These are phyloP conservation scores for Fusarium humuli DNA, from an alignment of 2,329 filamentous ascomycete species.

Conservation along the genomic window DNA sequence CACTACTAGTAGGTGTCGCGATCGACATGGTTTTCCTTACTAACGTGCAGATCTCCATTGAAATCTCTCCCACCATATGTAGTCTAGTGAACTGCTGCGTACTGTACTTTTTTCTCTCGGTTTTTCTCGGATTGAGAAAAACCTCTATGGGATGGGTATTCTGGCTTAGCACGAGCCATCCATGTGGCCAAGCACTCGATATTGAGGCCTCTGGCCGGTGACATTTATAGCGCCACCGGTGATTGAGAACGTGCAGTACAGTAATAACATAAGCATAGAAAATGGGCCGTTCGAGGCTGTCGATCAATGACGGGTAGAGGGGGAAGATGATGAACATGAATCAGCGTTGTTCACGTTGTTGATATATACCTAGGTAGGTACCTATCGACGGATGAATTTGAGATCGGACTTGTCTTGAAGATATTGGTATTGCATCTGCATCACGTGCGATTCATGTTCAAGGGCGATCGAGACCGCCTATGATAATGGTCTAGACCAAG, in stretches of 20 bases:
- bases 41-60: slow-evolving; percentile 21
- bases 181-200: slow-evolving; percentile 25
- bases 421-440: background rate
- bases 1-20: slow-evolving; percentile 2
- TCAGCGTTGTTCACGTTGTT: slow-evolving; percentile 1
- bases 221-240: slow-evolving; percentile 23
- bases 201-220: slow-evolving; percentile 8
- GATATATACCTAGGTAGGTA: background rate
- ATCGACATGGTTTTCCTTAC: slow-evolving; percentile 11
- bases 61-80: background rate
- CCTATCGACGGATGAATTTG: slow-evolving; percentile 6
- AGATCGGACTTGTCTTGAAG: background rate
- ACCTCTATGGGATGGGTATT: slow-evolving; percentile 12
- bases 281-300: slow-evolving; percentile 31
- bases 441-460: slow-evolving; percentile 7
- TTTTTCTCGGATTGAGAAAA: slow-evolving; percentile 28
- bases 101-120: slow-evolving; percentile 12
- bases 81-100: background rate
- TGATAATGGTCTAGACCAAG: slow-evolving; percentile 14
- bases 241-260: background rate
- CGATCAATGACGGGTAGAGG: slow-evolving; percentile 21
- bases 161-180: slow-evolving; percentile 41
- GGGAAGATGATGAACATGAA: background rate
- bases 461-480: slow-evolving; percentile 17
- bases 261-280: background rate